Evolutionary conservation across 2,329 filamentous ascomycete genomes (phyloP), one percentile per base, ranked within the genome.

Genomic region (Alternaria dauci): DNA sequence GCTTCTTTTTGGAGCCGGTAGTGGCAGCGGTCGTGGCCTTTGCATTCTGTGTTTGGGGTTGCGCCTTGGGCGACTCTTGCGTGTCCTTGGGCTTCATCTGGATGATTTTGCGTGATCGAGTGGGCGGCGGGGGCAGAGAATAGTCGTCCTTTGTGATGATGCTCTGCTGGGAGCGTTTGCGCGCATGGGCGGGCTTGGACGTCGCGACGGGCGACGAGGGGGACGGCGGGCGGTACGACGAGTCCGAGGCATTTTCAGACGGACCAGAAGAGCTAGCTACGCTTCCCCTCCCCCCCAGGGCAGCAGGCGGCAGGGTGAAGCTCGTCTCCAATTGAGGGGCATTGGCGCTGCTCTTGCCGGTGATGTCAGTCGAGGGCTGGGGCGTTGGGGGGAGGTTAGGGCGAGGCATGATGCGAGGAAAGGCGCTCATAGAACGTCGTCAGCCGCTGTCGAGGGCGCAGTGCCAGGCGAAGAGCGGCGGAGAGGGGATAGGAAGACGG

Each of bases 61-160:
- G 67, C 18, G 65, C 25, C 56, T 71, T 76, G 41, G 67, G 20
- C 14, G 66, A 39, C 18, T 73, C 72, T 26, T 73, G 69, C 25
- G 62, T 47, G 39, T 71, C 76, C 70, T 74, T 78, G 43, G 88
- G 94, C 79, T 96, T 97, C 94, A 98, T 97, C 81, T 98, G 94
- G 59, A 98, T 98, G 76, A 99, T 98, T 82, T 96, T 98, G 72
- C 94, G 90, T 42, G 93, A 92, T 64, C 94, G 86, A 3, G 94
- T 97, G 0, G 95, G 95, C 16, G 94, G 95, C 9, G 95, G 95
- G 20, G 95, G 95, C 16, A 99, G 86, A 9, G 91, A 86, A 77
- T 97, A 96, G 48, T 86, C 82, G 68, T 88, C 86, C 66, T 88
- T 89, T 58, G 83, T 82, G 58, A 80, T 73, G 14, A 81, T 74